Conservation (phyloP, 177 flowering plant species). For the Vitis hybrid region DNA sequence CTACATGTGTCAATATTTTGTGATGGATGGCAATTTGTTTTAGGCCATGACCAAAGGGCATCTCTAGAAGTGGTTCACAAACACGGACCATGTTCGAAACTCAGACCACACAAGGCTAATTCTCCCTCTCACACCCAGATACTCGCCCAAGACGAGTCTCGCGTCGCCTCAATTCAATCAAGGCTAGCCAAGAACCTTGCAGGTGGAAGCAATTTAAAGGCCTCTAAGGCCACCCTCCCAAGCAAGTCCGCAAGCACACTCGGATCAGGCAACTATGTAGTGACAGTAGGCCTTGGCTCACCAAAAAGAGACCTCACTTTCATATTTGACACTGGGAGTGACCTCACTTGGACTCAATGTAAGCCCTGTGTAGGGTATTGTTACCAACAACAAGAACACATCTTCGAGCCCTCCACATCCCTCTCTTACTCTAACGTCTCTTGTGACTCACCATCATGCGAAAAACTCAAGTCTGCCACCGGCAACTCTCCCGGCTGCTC, state of each 20-base stretch:
- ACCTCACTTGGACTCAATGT: constrained; percentile 55
- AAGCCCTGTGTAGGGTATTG: constrained; percentile 38
- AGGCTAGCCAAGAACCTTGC: constrained; percentile 8
- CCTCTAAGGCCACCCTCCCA: constrained; percentile 7
- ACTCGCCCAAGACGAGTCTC: constrained; percentile 23
- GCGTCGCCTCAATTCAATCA: constrained; percentile 25
- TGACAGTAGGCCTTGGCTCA: constrained; percentile 42
- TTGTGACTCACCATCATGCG: constrained; percentile 40
- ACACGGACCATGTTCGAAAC: constrained; percentile 35
- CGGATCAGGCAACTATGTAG: constrained; percentile 40
- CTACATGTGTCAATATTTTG: no score
- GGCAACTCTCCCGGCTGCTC: constrained; percentile 31
- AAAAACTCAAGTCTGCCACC: constrained; percentile 46
- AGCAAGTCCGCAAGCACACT: constrained; percentile 19
- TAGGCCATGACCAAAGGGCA: neutral
- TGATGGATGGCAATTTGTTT: neutral
- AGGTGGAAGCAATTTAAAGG: neutral
- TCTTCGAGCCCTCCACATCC: constrained; percentile 36
- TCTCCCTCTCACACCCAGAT: constrained; percentile 20
- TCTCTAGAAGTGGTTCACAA: constrained; percentile 30
- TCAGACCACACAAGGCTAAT: neutral
- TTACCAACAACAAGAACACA: constrained; percentile 31
- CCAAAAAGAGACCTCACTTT: constrained; percentile 36
- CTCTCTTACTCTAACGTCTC: constrained; percentile 39
- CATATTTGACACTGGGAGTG: constrained; percentile 54